Conservation (phyloP, 2,329 filamentous ascomycete species). For the Ophiocordyceps unilateralis region DNA sequence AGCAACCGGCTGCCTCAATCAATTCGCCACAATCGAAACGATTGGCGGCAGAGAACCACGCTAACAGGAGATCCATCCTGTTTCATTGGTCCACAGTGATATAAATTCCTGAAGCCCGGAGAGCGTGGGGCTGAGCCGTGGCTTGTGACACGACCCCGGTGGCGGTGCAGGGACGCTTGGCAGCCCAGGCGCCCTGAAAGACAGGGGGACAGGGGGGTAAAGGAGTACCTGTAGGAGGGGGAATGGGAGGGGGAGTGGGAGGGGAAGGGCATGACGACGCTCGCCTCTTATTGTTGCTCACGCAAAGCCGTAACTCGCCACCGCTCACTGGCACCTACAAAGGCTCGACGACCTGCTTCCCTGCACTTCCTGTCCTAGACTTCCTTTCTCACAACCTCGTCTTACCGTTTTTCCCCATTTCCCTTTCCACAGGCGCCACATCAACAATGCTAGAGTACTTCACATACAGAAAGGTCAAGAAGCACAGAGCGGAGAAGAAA, state of each 20-base stretch:
- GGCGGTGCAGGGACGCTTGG: neutral
- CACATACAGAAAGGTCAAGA: constrained; percentile 44
- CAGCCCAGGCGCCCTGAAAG: neutral
- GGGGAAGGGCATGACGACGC: neutral
- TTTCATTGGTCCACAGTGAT: neutral
- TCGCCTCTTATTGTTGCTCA: neutral
- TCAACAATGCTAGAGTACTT: constrained; percentile 45
- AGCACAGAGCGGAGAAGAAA: constrained; percentile 33
- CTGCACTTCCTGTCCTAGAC: neutral
- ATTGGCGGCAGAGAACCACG: neutral
- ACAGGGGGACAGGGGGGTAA: neutral
- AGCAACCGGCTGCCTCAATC: neutral
- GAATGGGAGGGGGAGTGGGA: neutral
- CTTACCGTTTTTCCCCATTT: neutral
- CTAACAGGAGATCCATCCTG: neutral
- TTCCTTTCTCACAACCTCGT: neutral
- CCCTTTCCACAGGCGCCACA: neutral
- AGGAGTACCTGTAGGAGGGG: neutral
- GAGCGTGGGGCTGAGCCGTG: neutral
- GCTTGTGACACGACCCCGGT: neutral
- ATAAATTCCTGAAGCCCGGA: neutral
- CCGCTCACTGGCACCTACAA: neutral
- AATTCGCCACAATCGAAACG: neutral
- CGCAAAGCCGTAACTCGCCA: neutral
- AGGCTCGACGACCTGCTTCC: neutral